Evolutionary conservation across 306 rosid genomes (phyloP), one percentile per base, ranked within the genome.

Genomic region (Ceratonia siliqua): DNA sequence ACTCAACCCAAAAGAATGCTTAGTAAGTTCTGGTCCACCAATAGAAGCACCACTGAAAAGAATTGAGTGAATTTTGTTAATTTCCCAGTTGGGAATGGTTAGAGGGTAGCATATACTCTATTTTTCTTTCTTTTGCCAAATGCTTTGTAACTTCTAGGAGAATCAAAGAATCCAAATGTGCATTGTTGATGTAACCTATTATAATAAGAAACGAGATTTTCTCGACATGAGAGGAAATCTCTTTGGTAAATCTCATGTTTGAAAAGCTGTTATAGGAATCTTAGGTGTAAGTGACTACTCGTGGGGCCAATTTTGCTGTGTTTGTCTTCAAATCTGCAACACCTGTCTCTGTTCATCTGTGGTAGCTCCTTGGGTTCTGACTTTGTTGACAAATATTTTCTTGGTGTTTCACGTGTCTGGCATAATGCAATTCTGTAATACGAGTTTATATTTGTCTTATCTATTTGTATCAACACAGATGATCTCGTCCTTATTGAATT

Each of bases 21-120:
- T 30, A 88, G 96, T 50, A 92, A 89, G 85, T 85, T 92, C 48
- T 92, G 97, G 97, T 75, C 88, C 41, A 76, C 67, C 72, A 86
- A 86, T 76, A 89, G 89, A 86, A 84, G 81, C 76, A 39, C 73
- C 66, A 85, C 79, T 56, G 93, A 88, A 72, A 92, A 88, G 84
- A 86, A 83, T 74, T 92, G 89, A 92, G 82, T 79, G 74, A 54
- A 65, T 80, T 83, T 85, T 76, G 58, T 80, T 78, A 22, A 66
- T 62, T 67, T 71, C 75, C 36, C 14, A 43, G 45, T 73, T 73
- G 82, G 83, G 41, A 50, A 72, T 82, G 84, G 72, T 64, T 75
- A 81, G 81, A 76, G 84, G 88, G 79, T 70, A 81, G 48, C 74
- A 71, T 63, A 86, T 75, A 87, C 87, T 77, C 59, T 58, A 45